Conservation (phyloP, 2,329 filamentous ascomycete genomes). For the Curvularia lunata region DNA sequence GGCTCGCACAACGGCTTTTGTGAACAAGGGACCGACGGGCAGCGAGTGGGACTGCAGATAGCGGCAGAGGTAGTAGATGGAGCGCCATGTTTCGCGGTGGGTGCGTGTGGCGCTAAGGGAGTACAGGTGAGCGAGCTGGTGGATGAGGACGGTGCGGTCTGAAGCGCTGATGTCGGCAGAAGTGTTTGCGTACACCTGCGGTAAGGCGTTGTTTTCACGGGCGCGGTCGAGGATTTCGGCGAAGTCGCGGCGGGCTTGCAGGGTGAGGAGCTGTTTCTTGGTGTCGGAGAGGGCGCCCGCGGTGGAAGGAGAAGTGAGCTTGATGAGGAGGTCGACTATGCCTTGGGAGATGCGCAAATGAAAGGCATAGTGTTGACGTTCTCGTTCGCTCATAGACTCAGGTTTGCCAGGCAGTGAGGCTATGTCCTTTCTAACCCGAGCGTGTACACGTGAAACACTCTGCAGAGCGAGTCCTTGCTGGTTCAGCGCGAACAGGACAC, state of each 20-base stretch:
- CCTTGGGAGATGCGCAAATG: conserved; percentile 10
- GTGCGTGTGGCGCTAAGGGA: conserved; percentile 34
- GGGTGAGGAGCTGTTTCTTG: not conserved
- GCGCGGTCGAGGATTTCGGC: conserved; percentile 36
- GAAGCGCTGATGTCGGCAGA: conserved; percentile 20
- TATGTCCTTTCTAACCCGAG: conserved; percentile 9
- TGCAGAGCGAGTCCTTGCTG: conserved; percentile 16
- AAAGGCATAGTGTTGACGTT: conserved; percentile 17
- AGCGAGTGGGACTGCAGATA: conserved; percentile 31
- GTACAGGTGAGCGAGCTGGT: conserved; percentile 45
- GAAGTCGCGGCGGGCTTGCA: conserved; percentile 31
- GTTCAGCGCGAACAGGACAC: conserved; percentile 18
- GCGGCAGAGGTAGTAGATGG: conserved; percentile 37
- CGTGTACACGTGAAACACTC: conserved; percentile 12
- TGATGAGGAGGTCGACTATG: conserved; percentile 15
- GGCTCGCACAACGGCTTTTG: conserved; percentile 34
- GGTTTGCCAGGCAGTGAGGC: conserved; percentile 10
- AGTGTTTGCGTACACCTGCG: conserved; percentile 29
- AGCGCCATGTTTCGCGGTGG: conserved; percentile 30
- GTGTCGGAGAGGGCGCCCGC: not conserved
- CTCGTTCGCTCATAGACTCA: conserved; percentile 1
- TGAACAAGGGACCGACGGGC: conserved; percentile 39
- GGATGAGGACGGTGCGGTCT: conserved; percentile 31
- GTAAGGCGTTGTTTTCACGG: conserved; percentile 28
- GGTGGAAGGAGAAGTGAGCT: not conserved